These are phyloP conservation scores for Coemansia nantahalensis DNA, from an alignment of 192 early-diverging fungal species.

Conservation along the genomic window DNA sequence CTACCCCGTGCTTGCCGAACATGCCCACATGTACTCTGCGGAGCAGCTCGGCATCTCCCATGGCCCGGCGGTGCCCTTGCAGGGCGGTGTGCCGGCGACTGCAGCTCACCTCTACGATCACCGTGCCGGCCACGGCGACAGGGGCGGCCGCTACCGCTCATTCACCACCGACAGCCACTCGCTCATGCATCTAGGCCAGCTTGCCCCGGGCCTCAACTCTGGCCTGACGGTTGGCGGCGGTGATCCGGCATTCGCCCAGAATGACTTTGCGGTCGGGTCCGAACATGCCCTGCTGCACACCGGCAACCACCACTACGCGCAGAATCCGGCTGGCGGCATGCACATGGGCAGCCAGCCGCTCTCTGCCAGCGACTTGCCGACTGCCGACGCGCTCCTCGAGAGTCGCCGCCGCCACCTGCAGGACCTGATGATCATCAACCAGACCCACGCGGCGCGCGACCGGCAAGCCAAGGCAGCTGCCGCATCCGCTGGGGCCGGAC, in stretches of 20 bases:
- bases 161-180: slow-evolving; percentile 29
- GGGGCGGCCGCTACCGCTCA: slow-evolving; percentile 17
- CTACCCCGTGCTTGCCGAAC: slow-evolving; percentile 6
- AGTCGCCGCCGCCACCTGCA: slow-evolving; percentile 44
- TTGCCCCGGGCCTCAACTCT: slow-evolving; percentile 1
- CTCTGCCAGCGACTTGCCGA: slow-evolving; percentile 8
- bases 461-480: slow-evolving; percentile 5
- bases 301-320: background rate
- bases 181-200: slow-evolving; percentile 7
- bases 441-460: slow-evolving; percentile 36
- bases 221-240: slow-evolving; percentile 2
- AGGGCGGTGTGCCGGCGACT: background rate
- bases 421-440: slow-evolving; percentile 46
- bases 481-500: background rate
- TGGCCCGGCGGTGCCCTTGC: slow-evolving; percentile 4
- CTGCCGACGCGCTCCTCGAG: slow-evolving; percentile 30
- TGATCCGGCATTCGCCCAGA: background rate
- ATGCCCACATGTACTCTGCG: slow-evolving; percentile 10
- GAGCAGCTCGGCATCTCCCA: slow-evolving; percentile 4
- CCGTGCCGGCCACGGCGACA: background rate
- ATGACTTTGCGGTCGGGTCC: background rate
- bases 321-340: background rate
- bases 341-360: background rate
- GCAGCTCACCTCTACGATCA: slow-evolving; percentile 6
- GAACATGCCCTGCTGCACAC: background rate